A percentile compares a stretch with the other conserved stretches of the same genome.
phyloP scores from a whole-genome alignment of 2,329 filamentous ascomycete species.

The Paracamarosporium sp. region DNA sequence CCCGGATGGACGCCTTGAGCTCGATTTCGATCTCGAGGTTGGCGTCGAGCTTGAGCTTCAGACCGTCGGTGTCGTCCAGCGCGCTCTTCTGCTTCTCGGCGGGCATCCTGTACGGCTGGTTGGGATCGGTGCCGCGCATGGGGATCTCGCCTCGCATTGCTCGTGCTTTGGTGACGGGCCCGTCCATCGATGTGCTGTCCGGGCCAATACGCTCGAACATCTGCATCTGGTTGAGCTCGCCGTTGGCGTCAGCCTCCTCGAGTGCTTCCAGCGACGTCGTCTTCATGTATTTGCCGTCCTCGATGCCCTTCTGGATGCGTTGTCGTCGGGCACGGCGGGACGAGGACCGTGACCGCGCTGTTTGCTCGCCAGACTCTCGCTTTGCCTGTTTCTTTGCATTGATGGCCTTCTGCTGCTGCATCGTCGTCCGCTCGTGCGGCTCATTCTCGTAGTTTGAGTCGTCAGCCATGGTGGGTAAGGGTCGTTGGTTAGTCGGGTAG shows the following conservation, averaged over 20 bases:
- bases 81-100: constrained; percentile 52
- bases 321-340: constrained; percentile 56
- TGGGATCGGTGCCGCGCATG: constrained; percentile 58
- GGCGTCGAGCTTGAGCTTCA: constrained; percentile 75
- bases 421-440: constrained; percentile 50
- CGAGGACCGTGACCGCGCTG: constrained; percentile 54
- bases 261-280: constrained; percentile 56
- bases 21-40: constrained; percentile 86
- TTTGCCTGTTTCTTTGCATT: constrained; percentile 49
- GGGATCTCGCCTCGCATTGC: constrained; percentile 63
- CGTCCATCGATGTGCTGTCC: constrained; percentile 63
- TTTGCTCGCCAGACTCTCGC: constrained; percentile 47
- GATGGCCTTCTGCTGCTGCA: constrained; percentile 55
- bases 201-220: constrained; percentile 64
- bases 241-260: constrained; percentile 60
- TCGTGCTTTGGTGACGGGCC: constrained; percentile 61
- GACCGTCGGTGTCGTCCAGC: constrained; percentile 66
- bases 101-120: constrained; percentile 54
- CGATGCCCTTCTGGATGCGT: constrained; percentile 52
- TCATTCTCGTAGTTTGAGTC: constrained; percentile 38
- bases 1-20: constrained; percentile 84
- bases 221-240: constrained; percentile 55
- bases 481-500: constrained; percentile 4
- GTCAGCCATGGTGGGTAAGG: constrained; percentile 37
- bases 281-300: constrained; percentile 60